These are phyloP conservation scores for Macrophomina tecta DNA, from an alignment of 2,329 filamentous ascomycete genomes.

Conservation along the genomic window DNA sequence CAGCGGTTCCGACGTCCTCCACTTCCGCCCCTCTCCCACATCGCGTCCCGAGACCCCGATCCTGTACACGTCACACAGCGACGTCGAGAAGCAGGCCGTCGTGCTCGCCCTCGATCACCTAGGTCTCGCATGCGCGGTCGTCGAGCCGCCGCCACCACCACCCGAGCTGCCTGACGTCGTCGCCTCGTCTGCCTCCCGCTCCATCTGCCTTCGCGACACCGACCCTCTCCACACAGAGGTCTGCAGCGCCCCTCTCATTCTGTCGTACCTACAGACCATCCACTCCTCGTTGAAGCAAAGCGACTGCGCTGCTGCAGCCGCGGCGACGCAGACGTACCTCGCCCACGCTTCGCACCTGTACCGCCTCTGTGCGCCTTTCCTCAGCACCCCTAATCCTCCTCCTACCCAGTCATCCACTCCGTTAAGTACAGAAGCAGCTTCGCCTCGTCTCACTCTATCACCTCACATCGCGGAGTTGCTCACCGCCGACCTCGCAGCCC, in stretches of 20 bases:
- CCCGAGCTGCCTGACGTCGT: constrained; percentile 13
- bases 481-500: constrained; percentile 29
- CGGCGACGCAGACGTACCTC: not conserved
- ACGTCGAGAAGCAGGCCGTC: constrained; percentile 40
- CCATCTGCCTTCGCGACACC: constrained; percentile 39
- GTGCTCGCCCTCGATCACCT: constrained; percentile 40
- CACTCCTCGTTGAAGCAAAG: constrained; percentile 30
- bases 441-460: not conserved
- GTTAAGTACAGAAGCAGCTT: not conserved
- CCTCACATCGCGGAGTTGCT: constrained; percentile 29
- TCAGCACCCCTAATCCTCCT: constrained; percentile 34
- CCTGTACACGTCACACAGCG: constrained; percentile 44
- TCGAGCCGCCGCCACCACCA: constrained; percentile 33
- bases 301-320: not conserved
- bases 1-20: constrained; percentile 80
- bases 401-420: constrained; percentile 24
- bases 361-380: constrained; percentile 11
- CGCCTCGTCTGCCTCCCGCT: constrained; percentile 15
- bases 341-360: constrained; percentile 4
- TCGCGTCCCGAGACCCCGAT: constrained; percentile 40
- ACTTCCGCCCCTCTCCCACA: constrained; percentile 49
- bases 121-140: constrained; percentile 31
- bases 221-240: constrained; percentile 44
- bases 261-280: constrained; percentile 45
- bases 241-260: constrained; percentile 33